phyloP scores from a whole-genome alignment of 1,284 basidiomycete genomes.

The Chalciporus sp. region DNA sequence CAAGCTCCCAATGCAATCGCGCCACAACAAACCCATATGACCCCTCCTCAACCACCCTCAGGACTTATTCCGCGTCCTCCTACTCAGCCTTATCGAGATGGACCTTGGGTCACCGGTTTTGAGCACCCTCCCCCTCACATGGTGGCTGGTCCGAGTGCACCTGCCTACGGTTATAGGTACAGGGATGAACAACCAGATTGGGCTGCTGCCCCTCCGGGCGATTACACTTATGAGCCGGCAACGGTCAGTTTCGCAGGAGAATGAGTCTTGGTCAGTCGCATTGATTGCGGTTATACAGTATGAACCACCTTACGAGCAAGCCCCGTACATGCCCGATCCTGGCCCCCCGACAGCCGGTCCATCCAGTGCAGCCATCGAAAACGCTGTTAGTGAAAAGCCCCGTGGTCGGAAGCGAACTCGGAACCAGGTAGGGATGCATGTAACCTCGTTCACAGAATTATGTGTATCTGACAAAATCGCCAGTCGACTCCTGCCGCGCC shows the following conservation, averaged over 20 bases:
- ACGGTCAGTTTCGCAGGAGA: constrained; percentile 37
- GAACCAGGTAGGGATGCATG: constrained; percentile 45
- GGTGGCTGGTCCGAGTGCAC: constrained; percentile 39
- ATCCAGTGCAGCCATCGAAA: constrained; percentile 28
- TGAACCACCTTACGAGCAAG: constrained; percentile 44
- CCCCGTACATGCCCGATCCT: constrained; percentile 52
- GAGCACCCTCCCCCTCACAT: constrained; percentile 50
- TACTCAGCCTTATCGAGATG: constrained; percentile 47
- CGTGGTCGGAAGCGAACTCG: constrained; percentile 68
- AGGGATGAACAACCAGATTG: constrained; percentile 58
- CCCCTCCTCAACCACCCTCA: constrained; percentile 40
- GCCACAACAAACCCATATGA: constrained; percentile 65
- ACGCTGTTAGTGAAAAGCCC: constrained; percentile 37
- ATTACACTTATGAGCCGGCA: constrained; percentile 57
- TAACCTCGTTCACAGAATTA: neutral
- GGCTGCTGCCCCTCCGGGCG: constrained; percentile 42
- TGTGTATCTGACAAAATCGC: constrained; percentile 11
- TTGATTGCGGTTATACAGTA: constrained; percentile 36
- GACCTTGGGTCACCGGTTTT: constrained; percentile 50
- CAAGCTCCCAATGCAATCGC: constrained; percentile 59
- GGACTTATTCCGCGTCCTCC: constrained; percentile 50
- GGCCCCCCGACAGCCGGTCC: constrained; percentile 44
- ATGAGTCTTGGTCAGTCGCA: constrained; percentile 1
- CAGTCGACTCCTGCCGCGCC: constrained; percentile 62
- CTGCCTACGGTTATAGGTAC: constrained; percentile 58